Base-by-base conservation (phyloP, 176 grass and related monocot genomes). In the Canna indica region DNA sequence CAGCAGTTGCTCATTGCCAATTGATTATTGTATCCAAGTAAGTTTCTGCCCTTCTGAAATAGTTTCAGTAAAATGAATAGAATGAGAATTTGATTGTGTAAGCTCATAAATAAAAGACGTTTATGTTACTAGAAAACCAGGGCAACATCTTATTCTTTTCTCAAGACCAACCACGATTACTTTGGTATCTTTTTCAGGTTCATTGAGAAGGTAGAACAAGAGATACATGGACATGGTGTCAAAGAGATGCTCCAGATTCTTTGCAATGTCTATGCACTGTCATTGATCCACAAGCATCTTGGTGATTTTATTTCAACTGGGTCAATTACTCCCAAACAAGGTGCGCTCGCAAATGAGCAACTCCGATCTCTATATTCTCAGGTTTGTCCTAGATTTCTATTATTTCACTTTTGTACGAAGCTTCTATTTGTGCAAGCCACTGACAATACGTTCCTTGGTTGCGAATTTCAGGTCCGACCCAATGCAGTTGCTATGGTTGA, bases 21-120 rank as follows among this genome's bases (percentile, higher is more conserved):
- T 58, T 99, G 70, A 90, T 99, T 25, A 90, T 93, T 28, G 86
- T 99, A 64, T 85, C 89, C 39, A 99, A 93, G 94, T 99, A 78
- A 93, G 81, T 79, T 28, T 24, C 59, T 3, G 22, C 10, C 53
- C n/a, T 58, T 44, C 4, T 5, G 41, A 44, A 44, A 44, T 44
- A 44, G n/a, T n/a, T n/a, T n/a, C n/a, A n/a, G n/a, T n/a, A n/a
- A n/a, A n/a, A n/a, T n/a, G n/a, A n/a, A n/a, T n/a, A n/a, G n/a
- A n/a, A n/a, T n/a, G n/a, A n/a, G n/a, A n/a, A n/a, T n/a, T n/a
- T n/a, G n/a, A n/a, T n/a, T n/a, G n/a, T n/a, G n/a, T n/a, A n/a
- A n/a, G n/a, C n/a, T n/a, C n/a, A n/a, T n/a, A n/a, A n/a, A n/a
- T n/a, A n/a, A n/a, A n/a, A n/a, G n/a, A n/a, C n/a, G n/a, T n/a